Conservation (phyloP, 2,329 filamentous ascomycete species). For the Myrmaecium sp. region DNA sequence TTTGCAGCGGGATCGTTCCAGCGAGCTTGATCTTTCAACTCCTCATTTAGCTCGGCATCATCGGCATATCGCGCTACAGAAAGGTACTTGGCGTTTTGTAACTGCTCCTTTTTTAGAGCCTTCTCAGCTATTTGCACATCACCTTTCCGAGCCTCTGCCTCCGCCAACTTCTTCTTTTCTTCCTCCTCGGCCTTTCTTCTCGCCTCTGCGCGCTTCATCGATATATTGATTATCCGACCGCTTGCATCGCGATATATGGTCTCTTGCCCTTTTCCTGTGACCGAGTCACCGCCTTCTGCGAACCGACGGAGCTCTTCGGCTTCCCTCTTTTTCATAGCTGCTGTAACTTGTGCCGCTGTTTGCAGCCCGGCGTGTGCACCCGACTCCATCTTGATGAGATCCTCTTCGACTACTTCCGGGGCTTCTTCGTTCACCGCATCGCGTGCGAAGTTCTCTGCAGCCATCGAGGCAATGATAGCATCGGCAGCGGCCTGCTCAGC, state of each 20-base stretch:
- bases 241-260: conserved; percentile 93
- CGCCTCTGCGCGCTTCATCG: conserved; percentile 76
- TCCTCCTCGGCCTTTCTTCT: conserved; percentile 62
- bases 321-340: conserved; percentile 42
- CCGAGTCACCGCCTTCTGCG: conserved; percentile 25
- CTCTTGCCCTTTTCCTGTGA: no score
- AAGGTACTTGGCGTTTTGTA: conserved; percentile 73
- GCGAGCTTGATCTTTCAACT: conserved; percentile 55
- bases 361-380: conserved; percentile 80
- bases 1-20: conserved; percentile 92
- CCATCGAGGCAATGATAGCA: conserved; percentile 57
- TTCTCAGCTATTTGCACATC: conserved; percentile 65
- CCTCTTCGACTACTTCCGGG: conserved; percentile 28
- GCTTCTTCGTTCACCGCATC: conserved; percentile 27
- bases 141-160: conserved; percentile 57
- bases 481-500: conserved; percentile 52
- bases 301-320: conserved; percentile 41
- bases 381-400: conserved; percentile 55
- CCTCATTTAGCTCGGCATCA: conserved; percentile 70
- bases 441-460: conserved; percentile 44
- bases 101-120: conserved; percentile 43
- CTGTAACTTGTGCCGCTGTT: conserved; percentile 54
- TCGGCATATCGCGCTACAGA: conserved; percentile 64
- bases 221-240: conserved; percentile 82
- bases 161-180: conserved; percentile 44